Base-by-base conservation (phyloP, 208 protist species). In the Angomonas desouzai region DNA sequence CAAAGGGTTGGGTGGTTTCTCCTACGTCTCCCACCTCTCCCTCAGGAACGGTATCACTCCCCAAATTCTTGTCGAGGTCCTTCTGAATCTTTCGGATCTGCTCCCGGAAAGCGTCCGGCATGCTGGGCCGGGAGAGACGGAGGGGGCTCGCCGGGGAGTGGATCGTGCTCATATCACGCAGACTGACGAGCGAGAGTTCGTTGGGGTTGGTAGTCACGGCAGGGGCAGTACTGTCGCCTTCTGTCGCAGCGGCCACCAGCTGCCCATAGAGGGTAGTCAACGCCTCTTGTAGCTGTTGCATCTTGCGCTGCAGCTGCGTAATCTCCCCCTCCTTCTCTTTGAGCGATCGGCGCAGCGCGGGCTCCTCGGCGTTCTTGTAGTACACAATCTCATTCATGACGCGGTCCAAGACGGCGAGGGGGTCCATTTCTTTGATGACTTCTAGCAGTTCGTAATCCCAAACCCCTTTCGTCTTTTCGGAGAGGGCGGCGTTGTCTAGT, bases 311-410 rank as follows among this genome's bases (percentile, higher is more conserved):
- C 23, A 56, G 7, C 22, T 22, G 3, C 49, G 6, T 2, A 11
- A 56, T 2, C 49, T 56, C 23, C 20, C 3, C 23, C 20, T 56
- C 49, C 49, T 10, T 29, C 23, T 20, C 49, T 27, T 29, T 27
- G 23, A 29, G 20, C 25, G 7, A 20, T 6, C 58, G 62, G 16
- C 53, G 22, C 36, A 70, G 51, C 30, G 27, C 38, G 9, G 76
- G 76, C 61, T 77, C 76, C 59, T 71, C 64, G 25, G 67, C 66
- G 48, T 58, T 65, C 51, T 77, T 68, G 20, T 68, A 47, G 51
- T n/a, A 64, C 10, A 30, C 27, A 11, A 78, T 22, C 67, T 82
- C 62, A 18, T 63, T 43, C 2, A 58, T 25, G 2, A 55, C 45
- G 4, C 57, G 66, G n/a, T 48, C 29, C 57, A 51, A 32, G 11